Evolutionary conservation across 306 rosid species (phyloP).

Genomic region (Begonia peltatifolia): DNA sequence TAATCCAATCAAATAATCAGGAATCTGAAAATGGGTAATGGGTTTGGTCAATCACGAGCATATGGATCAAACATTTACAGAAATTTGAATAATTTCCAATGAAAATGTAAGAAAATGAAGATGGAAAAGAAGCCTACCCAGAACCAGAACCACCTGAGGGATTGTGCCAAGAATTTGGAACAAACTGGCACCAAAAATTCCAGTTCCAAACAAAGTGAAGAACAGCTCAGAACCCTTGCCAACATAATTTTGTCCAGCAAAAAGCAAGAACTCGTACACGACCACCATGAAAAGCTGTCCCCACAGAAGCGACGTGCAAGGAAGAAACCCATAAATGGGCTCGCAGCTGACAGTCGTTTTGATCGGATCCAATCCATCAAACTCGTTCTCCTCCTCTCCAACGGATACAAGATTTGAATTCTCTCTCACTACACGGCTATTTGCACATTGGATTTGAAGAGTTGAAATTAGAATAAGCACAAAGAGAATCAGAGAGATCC

Average conservation of each 20-base stretch:
- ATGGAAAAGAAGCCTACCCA: conserved; percentile 9
- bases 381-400: too few species aligned
- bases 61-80: too few species aligned
- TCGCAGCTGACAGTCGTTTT: conserved; percentile 17
- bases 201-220: conserved; percentile 22
- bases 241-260: conserved; percentile 12
- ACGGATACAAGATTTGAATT: too few species aligned
- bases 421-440: too few species aligned
- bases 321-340: conserved; percentile 23
- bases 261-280: conserved; percentile 20
- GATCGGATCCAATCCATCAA: too few species aligned
- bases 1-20: too few species aligned
- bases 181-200: conserved; percentile 20
- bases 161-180: conserved; percentile 21
- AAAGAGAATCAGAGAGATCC: too few species aligned
- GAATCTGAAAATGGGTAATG: too few species aligned
- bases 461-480: too few species aligned
- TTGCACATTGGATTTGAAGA: too few species aligned
- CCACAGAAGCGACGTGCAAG: conserved; percentile 19
- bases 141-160: conserved; percentile 17
- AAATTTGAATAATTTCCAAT: too few species aligned
- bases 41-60: too few species aligned
- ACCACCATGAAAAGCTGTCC: conserved; percentile 20
- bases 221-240: conserved; percentile 15
- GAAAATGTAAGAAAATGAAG: neutral